Conservation (phyloP, 2,329 filamentous ascomycete genomes). For the Beauveria sp. region DNA sequence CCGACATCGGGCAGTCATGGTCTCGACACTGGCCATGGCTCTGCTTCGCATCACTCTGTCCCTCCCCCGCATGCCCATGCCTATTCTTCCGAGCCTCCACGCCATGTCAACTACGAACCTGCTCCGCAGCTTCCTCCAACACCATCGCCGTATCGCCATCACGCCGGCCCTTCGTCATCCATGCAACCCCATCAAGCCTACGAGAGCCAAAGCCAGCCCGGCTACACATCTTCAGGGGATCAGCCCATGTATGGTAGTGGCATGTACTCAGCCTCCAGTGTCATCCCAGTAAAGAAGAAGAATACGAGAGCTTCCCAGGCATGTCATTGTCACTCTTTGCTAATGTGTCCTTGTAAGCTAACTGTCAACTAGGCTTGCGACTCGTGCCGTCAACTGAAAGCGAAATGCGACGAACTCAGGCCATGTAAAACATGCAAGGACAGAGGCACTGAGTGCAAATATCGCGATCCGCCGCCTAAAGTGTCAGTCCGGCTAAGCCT, state of each 20-base stretch:
- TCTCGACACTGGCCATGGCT: constrained; percentile 24
- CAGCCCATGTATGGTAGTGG: constrained; percentile 30
- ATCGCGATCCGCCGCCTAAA: constrained; percentile 83
- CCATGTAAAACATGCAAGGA: constrained; percentile 84
- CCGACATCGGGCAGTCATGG: constrained; percentile 45
- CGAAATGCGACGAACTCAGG: constrained; percentile 82
- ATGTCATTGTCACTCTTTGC: constrained; percentile 14
- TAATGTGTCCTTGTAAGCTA: background rate
- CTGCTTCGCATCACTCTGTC: constrained; percentile 22
- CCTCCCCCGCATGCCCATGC: constrained; percentile 22
- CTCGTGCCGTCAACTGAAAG: constrained; percentile 77
- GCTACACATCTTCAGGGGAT: constrained; percentile 23
- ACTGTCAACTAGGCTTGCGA: constrained; percentile 67
- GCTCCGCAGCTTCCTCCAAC: constrained; percentile 37
- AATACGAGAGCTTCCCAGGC: constrained; percentile 60
- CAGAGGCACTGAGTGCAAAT: constrained; percentile 75
- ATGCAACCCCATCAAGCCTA: constrained; percentile 31
- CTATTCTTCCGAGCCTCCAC: constrained; percentile 37
- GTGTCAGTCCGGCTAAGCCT: constrained; percentile 52
- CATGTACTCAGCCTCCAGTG: constrained; percentile 32
- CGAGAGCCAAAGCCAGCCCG: constrained; percentile 24
- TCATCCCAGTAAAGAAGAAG: constrained; percentile 45
- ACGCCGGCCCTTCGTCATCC: constrained; percentile 32
- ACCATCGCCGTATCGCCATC: constrained; percentile 35
- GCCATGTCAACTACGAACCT: constrained; percentile 48